A percentile compares a stretch with the other conserved stretches of the same genome.
phyloP scores from a whole-genome alignment of 371 early-diverging fungal genomes.

The Mucor sp. region DNA sequence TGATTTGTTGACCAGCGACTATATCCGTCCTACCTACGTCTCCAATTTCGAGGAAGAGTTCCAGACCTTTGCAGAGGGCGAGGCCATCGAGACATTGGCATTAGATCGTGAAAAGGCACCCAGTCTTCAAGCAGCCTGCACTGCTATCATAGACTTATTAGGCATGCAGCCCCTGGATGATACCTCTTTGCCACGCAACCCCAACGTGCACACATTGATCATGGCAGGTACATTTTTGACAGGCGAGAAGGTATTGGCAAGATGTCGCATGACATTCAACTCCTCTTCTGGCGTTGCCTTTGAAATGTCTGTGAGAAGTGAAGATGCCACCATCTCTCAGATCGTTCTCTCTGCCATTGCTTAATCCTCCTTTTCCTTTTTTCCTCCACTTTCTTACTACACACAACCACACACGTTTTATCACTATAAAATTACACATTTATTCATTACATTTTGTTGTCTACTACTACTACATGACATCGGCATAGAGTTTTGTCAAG shows the following conservation, averaged over 20 bases:
- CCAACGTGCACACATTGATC: conserved; percentile 83
- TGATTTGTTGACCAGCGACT: conserved; percentile 85
- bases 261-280: conserved; percentile 88
- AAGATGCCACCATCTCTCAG: conserved; percentile 67
- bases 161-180: conserved; percentile 87
- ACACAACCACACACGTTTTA: neutral
- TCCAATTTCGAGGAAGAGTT: conserved; percentile 64
- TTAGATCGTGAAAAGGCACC: conserved; percentile 70
- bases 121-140: conserved; percentile 65
- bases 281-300: conserved; percentile 85
- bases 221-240: conserved; percentile 89
- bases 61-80: conserved; percentile 71
- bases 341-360: conserved; percentile 78
- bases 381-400: neutral
- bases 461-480: conserved; percentile 36
- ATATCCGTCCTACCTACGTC: conserved; percentile 81
- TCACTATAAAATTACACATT: conserved; percentile 1
- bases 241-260: conserved; percentile 70
- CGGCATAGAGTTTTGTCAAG: conserved; percentile 64
- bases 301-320: conserved; percentile 86
- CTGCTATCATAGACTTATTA: conserved; percentile 71
- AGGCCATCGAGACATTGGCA: conserved; percentile 87
- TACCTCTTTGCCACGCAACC: conserved; percentile 69
- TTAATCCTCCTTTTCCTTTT: conserved; percentile 14
- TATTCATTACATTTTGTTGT: neutral